Evolutionary conservation across 2,329 filamentous ascomycete genomes (phyloP).

Genomic region (Arthrinium phaeospermum): DNA sequence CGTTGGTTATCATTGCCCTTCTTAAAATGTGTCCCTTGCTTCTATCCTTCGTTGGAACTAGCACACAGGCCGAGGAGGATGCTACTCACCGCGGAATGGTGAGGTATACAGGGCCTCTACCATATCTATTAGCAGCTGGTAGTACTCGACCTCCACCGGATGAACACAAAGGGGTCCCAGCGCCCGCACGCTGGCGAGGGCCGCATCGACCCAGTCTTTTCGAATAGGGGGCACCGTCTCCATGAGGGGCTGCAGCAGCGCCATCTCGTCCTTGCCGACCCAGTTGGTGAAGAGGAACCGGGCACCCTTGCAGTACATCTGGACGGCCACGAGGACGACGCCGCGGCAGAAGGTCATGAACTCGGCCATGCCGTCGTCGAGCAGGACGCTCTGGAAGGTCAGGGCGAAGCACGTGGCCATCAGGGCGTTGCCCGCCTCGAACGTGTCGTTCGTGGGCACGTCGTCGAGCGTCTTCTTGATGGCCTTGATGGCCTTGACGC

Average conservation of each 20-base stretch:
- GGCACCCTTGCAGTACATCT: conserved; percentile 57
- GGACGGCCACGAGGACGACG: conserved; percentile 59
- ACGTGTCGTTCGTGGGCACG: conserved; percentile 31
- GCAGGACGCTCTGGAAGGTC: conserved; percentile 62
- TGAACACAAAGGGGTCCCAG: conserved; percentile 51
- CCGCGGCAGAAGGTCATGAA: conserved; percentile 66
- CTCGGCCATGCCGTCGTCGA: conserved; percentile 64
- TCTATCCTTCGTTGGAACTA: too few relatives aligned
- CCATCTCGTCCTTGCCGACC: conserved; percentile 46
- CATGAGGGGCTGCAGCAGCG: conserved; percentile 52
- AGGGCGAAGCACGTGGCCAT: conserved; percentile 65
- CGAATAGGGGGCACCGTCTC: conserved; percentile 51
- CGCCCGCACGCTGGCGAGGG: conserved; percentile 48
- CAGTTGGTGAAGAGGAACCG: conserved; percentile 57
- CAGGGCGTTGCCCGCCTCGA: conserved; percentile 63
- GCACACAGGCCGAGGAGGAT: not conserved
- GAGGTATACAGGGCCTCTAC: conserved; percentile 57
- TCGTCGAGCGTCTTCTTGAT: conserved; percentile 61
- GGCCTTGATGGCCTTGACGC: conserved; percentile 67
- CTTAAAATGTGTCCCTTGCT: not conserved
- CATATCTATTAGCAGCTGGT: conserved; percentile 50
- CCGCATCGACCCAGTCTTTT: conserved; percentile 52
- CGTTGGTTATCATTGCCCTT: not conserved
- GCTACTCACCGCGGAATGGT: conserved; percentile 55
- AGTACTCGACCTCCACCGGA: conserved; percentile 52